Evolutionary conservation across 2,329 filamentous ascomycete genomes (phyloP).

Genomic region (Pyrenophora teres): DNA sequence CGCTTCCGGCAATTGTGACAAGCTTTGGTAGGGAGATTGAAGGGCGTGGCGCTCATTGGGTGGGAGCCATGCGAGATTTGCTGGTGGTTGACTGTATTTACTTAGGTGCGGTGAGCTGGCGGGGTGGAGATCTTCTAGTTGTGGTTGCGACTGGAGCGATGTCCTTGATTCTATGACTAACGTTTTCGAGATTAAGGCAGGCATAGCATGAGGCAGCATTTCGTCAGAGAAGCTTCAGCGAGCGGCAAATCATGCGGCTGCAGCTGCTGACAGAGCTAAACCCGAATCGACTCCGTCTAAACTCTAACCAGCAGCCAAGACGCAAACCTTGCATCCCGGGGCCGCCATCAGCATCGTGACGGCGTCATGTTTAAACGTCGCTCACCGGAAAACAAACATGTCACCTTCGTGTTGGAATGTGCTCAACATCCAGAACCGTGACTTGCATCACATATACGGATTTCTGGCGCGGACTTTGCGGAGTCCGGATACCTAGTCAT

Average conservation of each 20-base stretch:
- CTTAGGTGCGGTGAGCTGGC: conserved; percentile 12
- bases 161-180: conserved; percentile 19
- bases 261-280: conserved; percentile 12
- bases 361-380: conserved; percentile 25
- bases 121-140: conserved; percentile 17
- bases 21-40: conserved; percentile 46
- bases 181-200: conserved; percentile 7
- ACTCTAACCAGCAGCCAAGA: conserved; percentile 32
- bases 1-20: conserved; percentile 67
- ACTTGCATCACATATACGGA: conserved; percentile 7
- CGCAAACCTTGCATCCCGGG: conserved; percentile 21
- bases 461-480: conserved; percentile 15
- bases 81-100: conserved; percentile 28
- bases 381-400: conserved; percentile 12
- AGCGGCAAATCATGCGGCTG: conserved; percentile 18
- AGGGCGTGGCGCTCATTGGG: conserved; percentile 39
- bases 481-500: conserved; percentile 6
- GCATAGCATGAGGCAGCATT: conserved; percentile 4
- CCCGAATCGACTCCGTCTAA: neutral
- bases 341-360: conserved; percentile 21
- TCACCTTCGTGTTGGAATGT: conserved; percentile 12
- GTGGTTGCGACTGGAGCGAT: conserved; percentile 17
- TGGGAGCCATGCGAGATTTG: conserved; percentile 39
- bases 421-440: conserved; percentile 26
- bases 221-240: conserved; percentile 22